Conservation (phyloP, 1,139 yeast genomes). For the Tardiomyces digboiensis region DNA sequence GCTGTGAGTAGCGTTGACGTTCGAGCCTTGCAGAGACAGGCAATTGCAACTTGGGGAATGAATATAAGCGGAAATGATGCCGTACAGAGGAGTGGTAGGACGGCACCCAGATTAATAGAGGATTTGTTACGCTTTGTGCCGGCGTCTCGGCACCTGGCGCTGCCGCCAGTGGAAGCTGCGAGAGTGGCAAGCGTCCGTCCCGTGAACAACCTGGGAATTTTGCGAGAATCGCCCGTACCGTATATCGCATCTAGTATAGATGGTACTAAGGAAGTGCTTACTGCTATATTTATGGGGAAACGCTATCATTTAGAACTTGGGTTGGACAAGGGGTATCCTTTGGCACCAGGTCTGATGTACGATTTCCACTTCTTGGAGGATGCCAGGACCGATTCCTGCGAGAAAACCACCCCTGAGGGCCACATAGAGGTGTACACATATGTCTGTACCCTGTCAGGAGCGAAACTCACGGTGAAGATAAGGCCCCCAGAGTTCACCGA, state of each 20-base stretch:
- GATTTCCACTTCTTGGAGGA: not conserved
- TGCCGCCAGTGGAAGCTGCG: conserved; percentile 1
- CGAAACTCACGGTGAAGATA: conserved; percentile 12
- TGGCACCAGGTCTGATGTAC: not conserved
- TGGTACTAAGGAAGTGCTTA: not conserved
- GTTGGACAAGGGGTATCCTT: not conserved
- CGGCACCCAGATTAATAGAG: conserved; percentile 19
- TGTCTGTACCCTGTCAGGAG: conserved; percentile 12
- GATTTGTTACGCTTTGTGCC: conserved; percentile 16
- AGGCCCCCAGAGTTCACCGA: conserved; percentile 17
- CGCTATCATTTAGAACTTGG: not conserved
- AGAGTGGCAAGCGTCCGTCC: not conserved
- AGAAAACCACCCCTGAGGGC: not conserved
- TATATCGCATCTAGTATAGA: too few relatives aligned
- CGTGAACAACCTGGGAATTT: not conserved
- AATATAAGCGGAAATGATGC: not conserved
- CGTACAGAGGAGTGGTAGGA: conserved; percentile 7
- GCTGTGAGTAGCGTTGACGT: too few relatives aligned
- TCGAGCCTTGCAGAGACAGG: too few relatives aligned
- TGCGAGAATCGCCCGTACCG: not conserved
- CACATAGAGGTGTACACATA: conserved; percentile 6
- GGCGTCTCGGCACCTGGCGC: conserved; percentile 8
- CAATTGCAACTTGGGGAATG: too few relatives aligned
- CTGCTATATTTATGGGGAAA: not conserved
- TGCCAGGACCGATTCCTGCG: not conserved